Base-by-base conservation (phyloP, 768 basidiomycete genomes). In the Asterophora lycoperdoides region DNA sequence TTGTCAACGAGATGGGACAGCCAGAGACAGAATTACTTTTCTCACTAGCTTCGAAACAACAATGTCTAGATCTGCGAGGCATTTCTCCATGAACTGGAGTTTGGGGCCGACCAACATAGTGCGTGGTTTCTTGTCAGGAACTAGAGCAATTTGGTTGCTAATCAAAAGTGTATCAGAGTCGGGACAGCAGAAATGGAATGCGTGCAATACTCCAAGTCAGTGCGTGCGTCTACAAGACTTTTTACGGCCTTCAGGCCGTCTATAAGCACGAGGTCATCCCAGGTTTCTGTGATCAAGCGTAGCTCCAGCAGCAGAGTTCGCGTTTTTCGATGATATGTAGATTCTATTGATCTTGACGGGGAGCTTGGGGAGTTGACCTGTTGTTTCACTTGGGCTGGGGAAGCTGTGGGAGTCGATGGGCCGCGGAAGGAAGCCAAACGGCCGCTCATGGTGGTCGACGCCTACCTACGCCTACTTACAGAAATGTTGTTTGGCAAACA, bases 241-340 rank as follows among this genome's bases (percentile, higher is more conserved):
- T 77, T 82, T 7, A 78, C 80, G n/a, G 86, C 79, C 56, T 83
- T 89, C 33, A 91, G 67, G 7, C 92, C 92, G 60, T 94, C 90
- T 11, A 84, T 60, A 8, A 86, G 72, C 1, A 93, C 81, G 37
- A 93, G 71, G 56, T 92, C 86, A 55, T 93, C 86, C 92, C 92
- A 95, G 44, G 82, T 86, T 49, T 79, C 73, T 8, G 84, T 66
- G 14, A 79, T 73, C 10, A 71, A 66, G 2, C 77, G 78, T 13
- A 93, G 60, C 56, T 93, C 90, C 28, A 80, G 81, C 29, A 94
- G 65, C 3, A 80, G 67, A 1, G 80, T 72, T 43, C 88, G 70
- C n/a, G 83, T 69, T 70, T 81, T 89, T 11, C 92, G 80, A 63
- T 94, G 92, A 64, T 81, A 82, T 0, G 89, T 87, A 1, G 89